phyloP scores from a whole-genome alignment of 257 asterid genomes.

The Parsonsia alboflavescens region DNA sequence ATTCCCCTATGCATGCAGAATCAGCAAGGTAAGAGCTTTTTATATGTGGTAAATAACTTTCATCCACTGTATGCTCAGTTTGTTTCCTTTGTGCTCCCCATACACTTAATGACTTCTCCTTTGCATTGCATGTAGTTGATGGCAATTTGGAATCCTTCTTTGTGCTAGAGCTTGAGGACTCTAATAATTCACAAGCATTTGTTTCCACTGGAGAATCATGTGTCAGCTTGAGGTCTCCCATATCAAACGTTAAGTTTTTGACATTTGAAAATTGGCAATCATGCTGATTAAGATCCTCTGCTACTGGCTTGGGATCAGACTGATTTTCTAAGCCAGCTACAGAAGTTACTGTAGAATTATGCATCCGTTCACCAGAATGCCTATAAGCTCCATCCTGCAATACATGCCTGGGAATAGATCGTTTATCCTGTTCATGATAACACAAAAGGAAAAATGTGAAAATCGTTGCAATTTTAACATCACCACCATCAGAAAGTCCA shows the following conservation, averaged over 20 bases:
- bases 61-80: not conserved
- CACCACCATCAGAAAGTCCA: not conserved
- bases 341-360: no score
- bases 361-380: not conserved
- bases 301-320: no score
- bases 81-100: conserved; percentile 2
- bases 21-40: not conserved
- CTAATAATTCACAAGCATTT: not conserved
- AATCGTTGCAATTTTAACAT: not conserved
- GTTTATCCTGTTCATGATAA: not conserved
- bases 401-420: not conserved
- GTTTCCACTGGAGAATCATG: not conserved
- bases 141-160: not conserved
- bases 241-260: not conserved
- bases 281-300: no score
- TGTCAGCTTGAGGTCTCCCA: not conserved
- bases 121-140: not conserved
- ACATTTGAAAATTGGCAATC: not conserved
- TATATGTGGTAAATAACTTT: not conserved
- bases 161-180: not conserved
- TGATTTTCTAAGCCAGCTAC: no score
- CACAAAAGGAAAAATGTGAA: not conserved
- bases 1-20: not conserved
- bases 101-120: not conserved
- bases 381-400: conserved; percentile 4